Evolutionary conservation across 2,329 filamentous ascomycete genomes (phyloP).

Genomic region (Penicillium frequentans): DNA sequence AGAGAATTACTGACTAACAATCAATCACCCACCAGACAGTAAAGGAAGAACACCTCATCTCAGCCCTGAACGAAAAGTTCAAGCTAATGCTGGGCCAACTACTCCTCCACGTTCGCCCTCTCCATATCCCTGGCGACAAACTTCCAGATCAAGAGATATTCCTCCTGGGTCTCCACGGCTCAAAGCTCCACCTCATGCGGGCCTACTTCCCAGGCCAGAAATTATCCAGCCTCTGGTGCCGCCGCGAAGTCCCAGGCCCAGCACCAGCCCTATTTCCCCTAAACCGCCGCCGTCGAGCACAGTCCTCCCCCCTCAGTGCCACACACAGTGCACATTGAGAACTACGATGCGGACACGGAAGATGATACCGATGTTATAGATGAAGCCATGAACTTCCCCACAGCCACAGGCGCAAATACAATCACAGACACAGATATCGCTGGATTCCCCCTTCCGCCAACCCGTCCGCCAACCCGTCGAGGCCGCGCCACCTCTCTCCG

Average conservation of each 20-base stretch:
- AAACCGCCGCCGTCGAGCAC: not conserved
- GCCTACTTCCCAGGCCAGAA: constrained; percentile 29
- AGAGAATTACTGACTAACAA: not conserved
- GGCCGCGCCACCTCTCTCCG: not conserved
- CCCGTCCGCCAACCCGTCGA: not conserved
- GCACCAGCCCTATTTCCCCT: not conserved
- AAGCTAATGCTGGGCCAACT: constrained; percentile 29
- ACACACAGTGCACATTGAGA: not conserved
- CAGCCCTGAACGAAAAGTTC: constrained; percentile 23
- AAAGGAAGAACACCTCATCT: constrained; percentile 10
- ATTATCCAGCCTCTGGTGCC: constrained; percentile 25
- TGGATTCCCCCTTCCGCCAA: not conserved
- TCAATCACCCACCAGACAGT: constrained; percentile 11
- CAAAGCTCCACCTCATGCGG: constrained; percentile 29
- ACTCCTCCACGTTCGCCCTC: constrained; percentile 17
- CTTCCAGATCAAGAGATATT: constrained; percentile 32
- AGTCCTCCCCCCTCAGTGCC: not conserved
- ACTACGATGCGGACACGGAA: not conserved
- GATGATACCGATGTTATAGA: not conserved
- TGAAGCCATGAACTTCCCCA: not conserved
- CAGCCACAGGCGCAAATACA: not conserved
- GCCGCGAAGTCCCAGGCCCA: constrained; percentile 12
- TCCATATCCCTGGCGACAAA: constrained; percentile 21
- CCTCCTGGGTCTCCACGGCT: constrained; percentile 29
- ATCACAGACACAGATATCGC: not conserved